phyloP scores from a whole-genome alignment of 192 early-diverging fungal genomes.

The Backusella macrospora region DNA sequence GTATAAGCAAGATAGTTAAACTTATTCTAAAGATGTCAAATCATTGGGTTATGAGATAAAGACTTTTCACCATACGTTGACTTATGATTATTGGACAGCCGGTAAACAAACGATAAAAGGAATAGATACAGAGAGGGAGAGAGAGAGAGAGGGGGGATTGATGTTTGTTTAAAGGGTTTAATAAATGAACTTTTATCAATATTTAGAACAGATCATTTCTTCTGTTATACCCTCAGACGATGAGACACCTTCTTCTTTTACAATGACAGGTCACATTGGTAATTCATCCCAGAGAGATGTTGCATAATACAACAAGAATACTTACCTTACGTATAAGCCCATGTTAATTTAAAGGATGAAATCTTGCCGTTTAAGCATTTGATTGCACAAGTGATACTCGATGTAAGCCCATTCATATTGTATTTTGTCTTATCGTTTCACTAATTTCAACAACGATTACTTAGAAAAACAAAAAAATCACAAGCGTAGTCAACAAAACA shows the following conservation, averaged over 20 bases:
- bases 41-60: not conserved
- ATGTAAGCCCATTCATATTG: constrained; percentile 57
- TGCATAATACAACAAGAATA: not conserved
- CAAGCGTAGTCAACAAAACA: constrained; percentile 96
- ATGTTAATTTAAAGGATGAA: constrained; percentile 94
- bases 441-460: not conserved
- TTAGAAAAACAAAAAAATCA: constrained; percentile 86
- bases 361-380: constrained; percentile 86
- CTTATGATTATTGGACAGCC: constrained; percentile 67
- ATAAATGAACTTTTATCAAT: no score
- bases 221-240: constrained; percentile 28
- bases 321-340: constrained; percentile 56
- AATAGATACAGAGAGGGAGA: not conserved
- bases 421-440: not conserved
- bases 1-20: not conserved
- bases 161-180: no score
- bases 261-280: constrained; percentile 92
- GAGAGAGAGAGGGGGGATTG: no score
- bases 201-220: constrained; percentile 17
- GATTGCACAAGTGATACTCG: constrained; percentile 94
- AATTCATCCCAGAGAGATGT: not conserved
- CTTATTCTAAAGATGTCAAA: not conserved
- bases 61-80: constrained; percentile 9
- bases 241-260: constrained; percentile 86
- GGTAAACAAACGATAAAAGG: constrained; percentile 47